Base-by-base conservation (phyloP, 257 asterid species). In the Przewalskia tangutica region DNA sequence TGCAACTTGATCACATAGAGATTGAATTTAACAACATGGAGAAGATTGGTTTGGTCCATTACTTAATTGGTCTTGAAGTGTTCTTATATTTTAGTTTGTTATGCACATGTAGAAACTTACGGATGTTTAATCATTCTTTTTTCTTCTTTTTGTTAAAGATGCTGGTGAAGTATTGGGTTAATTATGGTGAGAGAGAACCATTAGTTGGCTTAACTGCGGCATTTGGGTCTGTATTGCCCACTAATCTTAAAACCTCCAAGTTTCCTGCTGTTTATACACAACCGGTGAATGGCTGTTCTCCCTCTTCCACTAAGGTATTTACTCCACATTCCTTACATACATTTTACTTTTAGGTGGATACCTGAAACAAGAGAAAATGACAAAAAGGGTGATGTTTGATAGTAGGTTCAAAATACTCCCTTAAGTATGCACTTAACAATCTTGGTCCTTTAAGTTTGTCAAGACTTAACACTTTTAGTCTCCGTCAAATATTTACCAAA, bases 181-280 rank as follows among this genome's bases (percentile, higher is more conserved):
- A 91, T 90, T 97, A 92, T 66, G 6, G 6, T 38, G 88, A 81
- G 87, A 87, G 84, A 3, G 90, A 91, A 51, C 17, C 90, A 20
- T 77, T 94, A 54, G 91, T 79, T 83, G 99, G 97, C 55, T 64
- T 88, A 77, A 88, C 87, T 85, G 98, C 97, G 7, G 90, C 94
- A 80, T 96, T 94, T 88, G 98, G 99, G 82, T 85, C 97, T 58
- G 58, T 83, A 75, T 84, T 96, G 77, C 96, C 99, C 77, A 83
- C 90, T 56, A 71, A 87, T 75, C 82, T 86, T 32, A 80, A 90
- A 67, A 93, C 89, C 84, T 85, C 77, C 77, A 90, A 89, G 86
- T 81, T 88, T 62, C 87, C 87, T 77, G 93, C 90, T 84, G 81
- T 82, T 46, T 83, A 85, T 84, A 62, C 98, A 14, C 78, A 88